These are phyloP conservation scores for Byssothecium circinans DNA, from an alignment of 2,329 filamentous ascomycete species.

Conservation along the genomic window DNA sequence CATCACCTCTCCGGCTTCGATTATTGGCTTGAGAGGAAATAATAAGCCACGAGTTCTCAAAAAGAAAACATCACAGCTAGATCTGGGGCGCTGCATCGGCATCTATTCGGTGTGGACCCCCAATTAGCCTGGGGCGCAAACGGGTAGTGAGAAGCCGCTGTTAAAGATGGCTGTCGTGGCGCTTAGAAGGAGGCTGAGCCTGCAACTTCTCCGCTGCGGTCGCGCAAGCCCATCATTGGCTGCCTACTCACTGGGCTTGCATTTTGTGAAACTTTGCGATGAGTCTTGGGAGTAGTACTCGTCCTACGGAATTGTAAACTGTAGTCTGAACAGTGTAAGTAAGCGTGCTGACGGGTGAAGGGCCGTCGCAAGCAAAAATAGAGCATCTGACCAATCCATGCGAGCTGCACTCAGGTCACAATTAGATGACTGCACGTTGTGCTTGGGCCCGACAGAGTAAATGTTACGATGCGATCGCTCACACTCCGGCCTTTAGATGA, in stretches of 20 bases:
- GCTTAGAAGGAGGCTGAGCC: slow-evolving; percentile 11
- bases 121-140: slow-evolving; percentile 8
- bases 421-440: not conserved
- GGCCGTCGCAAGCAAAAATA: not conserved
- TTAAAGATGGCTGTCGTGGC: slow-evolving; percentile 11
- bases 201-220: too few relatives aligned
- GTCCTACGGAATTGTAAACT: not conserved
- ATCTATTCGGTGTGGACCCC: slow-evolving; percentile 5
- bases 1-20: slow-evolving; percentile 11
- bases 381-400: not conserved
- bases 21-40: slow-evolving; percentile 1
- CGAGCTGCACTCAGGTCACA: not conserved
- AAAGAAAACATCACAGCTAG: not conserved
- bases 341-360: not conserved
- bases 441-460: not conserved
- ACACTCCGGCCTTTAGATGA: not conserved
- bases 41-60: slow-evolving; percentile 6
- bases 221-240: slow-evolving; percentile 8
- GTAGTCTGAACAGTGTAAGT: not conserved
- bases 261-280: not conserved
- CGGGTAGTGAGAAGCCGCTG: slow-evolving; percentile 10
- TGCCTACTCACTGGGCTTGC: not conserved
- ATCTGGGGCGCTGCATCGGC: not conserved
- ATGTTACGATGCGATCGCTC: not conserved
- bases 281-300: not conserved